Percentiles rank a stretch among this genome's conserved stretches.
phyloP scores from a whole-genome alignment of 2,329 filamentous ascomycete genomes.

The Seiridium unicorne region DNA sequence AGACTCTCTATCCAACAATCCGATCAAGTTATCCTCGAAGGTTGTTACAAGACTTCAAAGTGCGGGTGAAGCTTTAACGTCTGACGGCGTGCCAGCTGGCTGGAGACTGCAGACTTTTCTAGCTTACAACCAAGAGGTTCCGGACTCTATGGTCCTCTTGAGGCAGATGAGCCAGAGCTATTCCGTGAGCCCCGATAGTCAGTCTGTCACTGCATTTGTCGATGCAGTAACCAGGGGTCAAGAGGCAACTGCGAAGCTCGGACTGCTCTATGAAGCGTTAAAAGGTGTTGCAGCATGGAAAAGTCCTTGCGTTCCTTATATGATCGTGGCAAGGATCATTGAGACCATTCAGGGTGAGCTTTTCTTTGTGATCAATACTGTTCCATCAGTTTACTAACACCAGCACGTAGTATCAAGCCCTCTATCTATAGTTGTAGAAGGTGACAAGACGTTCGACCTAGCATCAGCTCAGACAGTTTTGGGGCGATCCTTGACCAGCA shows the following conservation, averaged over 20 bases:
- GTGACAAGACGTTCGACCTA: constrained; percentile 19
- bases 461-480: constrained; percentile 21
- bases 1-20: constrained; percentile 10
- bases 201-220: constrained; percentile 22
- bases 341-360: constrained; percentile 9
- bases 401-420: background rate
- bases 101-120: constrained; percentile 29
- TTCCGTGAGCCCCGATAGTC: constrained; percentile 14
- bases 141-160: constrained; percentile 8
- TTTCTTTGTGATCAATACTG: background rate
- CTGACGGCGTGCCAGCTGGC: constrained; percentile 15
- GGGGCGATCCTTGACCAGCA: constrained; percentile 17
- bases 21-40: constrained; percentile 20
- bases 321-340: constrained; percentile 9
- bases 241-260: constrained; percentile 13
- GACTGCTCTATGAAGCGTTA: constrained; percentile 19
- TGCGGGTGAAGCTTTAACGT: constrained; percentile 16
- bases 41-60: constrained; percentile 17
- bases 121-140: constrained; percentile 16
- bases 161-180: constrained; percentile 9
- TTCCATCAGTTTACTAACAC: background rate
- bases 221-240: constrained; percentile 22
- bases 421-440: background rate
- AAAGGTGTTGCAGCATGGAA: constrained; percentile 14
- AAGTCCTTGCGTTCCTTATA: constrained; percentile 17